Evolutionary conservation across 2,329 filamentous ascomycete genomes (phyloP).

Genomic region (Pseudovirgaria hyperparasitica): DNA sequence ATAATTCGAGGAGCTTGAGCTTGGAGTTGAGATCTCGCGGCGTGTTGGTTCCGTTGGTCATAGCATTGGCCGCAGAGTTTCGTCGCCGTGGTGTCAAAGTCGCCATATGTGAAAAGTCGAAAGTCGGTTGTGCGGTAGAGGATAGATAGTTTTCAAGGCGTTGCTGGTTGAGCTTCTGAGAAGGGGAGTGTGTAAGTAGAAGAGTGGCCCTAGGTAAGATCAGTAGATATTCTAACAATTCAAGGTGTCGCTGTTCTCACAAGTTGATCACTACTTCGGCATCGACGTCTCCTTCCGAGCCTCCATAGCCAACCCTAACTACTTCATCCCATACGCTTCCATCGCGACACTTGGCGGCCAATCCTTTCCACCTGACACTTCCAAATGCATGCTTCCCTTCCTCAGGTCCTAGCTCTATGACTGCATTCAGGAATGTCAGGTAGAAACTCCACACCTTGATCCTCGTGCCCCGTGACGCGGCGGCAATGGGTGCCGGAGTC

Average conservation of each 20-base stretch:
- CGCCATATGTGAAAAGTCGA: conserved; percentile 57
- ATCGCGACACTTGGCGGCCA: conserved; percentile 75
- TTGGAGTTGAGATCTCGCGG: conserved; percentile 72
- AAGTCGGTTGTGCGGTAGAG: conserved; percentile 56
- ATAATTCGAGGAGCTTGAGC: conserved; percentile 88
- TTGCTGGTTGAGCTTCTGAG: conserved; percentile 73
- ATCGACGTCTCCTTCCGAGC: conserved; percentile 80
- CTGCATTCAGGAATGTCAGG: conserved; percentile 80
- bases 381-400: conserved; percentile 87
- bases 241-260: conserved; percentile 35
- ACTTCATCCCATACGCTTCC: conserved; percentile 94
- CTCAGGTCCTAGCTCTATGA: conserved; percentile 76
- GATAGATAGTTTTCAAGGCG: conserved; percentile 83
- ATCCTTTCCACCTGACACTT: conserved; percentile 65
- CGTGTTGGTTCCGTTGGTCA: conserved; percentile 57
- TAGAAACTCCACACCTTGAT: conserved; percentile 98
- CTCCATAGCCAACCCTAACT: conserved; percentile 73
- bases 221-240: conserved; percentile 1
- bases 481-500: conserved; percentile 56
- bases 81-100: conserved; percentile 23
- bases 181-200: conserved; percentile 75
- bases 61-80: conserved; percentile 23
- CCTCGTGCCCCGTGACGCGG: conserved; percentile 66
- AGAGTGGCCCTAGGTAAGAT: conserved; percentile 61
- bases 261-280: conserved; percentile 86